Base-by-base conservation (phyloP, 805 yeast species). In the Metschnikowia kofuensis region DNA sequence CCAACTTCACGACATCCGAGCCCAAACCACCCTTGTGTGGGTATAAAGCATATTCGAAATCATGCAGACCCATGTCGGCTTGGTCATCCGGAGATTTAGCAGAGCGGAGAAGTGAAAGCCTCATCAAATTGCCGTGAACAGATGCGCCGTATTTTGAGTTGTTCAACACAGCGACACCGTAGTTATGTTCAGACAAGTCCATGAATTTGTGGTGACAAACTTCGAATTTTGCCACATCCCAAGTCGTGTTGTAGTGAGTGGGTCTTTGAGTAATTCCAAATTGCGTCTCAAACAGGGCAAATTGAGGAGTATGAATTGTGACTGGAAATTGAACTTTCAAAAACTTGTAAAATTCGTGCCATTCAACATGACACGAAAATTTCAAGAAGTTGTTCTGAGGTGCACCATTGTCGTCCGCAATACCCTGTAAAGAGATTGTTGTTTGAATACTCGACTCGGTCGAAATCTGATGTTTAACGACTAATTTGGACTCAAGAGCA, bases 171-270 rank as follows among this genome's bases (percentile, higher is more conserved):
- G 95, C 77, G 11, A 90, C 96, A 62, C 99, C 99, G 61, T 89
- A 91, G 52, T 79, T 80, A 65, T 74, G 80, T 61, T 89, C 98
- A 27, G 96, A 86, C 59, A 87, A 83, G 64, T 92, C 99, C 58
- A 95, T 92, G 69, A 89, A 92, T 62, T 88, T 88, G 67, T 94
- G 99, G 61, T 87, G 89, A 61, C 96, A 88, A 10, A 90, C 96
- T 68, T 92, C 99, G 66, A 92, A 92, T 65, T 90, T 91, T 49
- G 98, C 98, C 32, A 86, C 85, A 61, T 92, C 99, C 98, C 98
- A 92, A 0, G 89, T 74, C 0, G 99, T 92, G 65, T 92, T 94
- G 71, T 76, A 92, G 67, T 92, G 97, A 0, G 98, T 92, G 42
- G 98, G 96, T 56, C 98, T 81, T 60, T 80, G 83, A 6, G 96